These are phyloP conservation scores for Canavalia gladiata DNA, from an alignment of 306 rosid species.

Conservation along the genomic window DNA sequence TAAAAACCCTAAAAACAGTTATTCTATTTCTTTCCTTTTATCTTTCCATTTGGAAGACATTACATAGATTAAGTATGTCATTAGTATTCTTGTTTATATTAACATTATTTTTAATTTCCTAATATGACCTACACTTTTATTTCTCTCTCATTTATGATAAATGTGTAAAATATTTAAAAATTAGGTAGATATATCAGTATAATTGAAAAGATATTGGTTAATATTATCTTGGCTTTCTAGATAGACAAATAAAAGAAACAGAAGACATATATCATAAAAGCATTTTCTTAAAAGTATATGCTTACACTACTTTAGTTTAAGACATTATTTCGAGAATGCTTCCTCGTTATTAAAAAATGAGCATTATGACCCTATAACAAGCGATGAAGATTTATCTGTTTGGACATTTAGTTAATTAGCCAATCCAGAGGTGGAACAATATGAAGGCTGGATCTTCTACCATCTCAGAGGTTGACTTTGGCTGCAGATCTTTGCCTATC, in stretches of 20 bases:
- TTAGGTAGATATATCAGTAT: background rate
- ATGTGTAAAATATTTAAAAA: background rate
- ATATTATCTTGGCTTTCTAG: background rate
- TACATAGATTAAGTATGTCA: background rate
- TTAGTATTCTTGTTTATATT: too few relatives aligned
- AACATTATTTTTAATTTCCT: too few relatives aligned
- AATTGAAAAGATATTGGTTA: background rate
- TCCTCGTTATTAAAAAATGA: conserved; percentile 17
- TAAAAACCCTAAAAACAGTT: background rate
- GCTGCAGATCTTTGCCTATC: background rate
- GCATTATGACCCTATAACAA: background rate
- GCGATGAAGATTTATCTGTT: background rate
- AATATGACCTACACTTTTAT: background rate
- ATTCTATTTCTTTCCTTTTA: background rate
- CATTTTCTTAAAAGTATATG: background rate
- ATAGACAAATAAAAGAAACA: background rate
- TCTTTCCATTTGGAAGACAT: background rate
- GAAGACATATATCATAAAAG: background rate
- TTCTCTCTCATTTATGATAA: background rate
- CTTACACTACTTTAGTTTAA: background rate
- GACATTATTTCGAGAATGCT: background rate
- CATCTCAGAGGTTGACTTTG: background rate
- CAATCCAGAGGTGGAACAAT: background rate
- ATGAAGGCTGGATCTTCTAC: background rate
- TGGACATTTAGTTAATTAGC: background rate